These are phyloP conservation scores for Trypanosoma cruzi DNA, from an alignment of 208 protist genomes.

Conservation along the genomic window DNA sequence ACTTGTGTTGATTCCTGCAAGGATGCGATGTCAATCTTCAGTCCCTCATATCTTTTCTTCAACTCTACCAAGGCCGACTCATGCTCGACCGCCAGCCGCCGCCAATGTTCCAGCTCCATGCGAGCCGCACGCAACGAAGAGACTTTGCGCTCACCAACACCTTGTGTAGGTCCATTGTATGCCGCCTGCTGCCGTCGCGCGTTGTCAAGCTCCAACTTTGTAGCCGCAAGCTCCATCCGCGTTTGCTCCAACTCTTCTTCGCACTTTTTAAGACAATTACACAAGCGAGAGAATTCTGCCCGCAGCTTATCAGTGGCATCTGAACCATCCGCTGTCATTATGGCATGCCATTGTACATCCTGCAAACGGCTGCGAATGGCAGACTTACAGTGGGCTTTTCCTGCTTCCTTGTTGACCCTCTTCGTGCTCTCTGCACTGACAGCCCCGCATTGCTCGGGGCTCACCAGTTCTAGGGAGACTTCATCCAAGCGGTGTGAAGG, in stretches of 20 bases:
- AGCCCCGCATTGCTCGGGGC: not conserved
- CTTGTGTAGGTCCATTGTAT: slow-evolving; percentile 15
- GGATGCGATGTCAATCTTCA: not conserved
- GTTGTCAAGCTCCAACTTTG: slow-evolving; percentile 12
- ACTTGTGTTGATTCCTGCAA: not conserved
- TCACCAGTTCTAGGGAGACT: not conserved
- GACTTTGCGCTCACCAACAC: slow-evolving; percentile 31
- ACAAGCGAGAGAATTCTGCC: not conserved
- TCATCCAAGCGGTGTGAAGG: not conserved
- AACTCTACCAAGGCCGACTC: slow-evolving; percentile 32
- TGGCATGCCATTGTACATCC: slow-evolving; percentile 4
- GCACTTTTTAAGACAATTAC: not conserved
- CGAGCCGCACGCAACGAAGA: slow-evolving; percentile 32
- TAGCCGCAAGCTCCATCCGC: slow-evolving; percentile 1
- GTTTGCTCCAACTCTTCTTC: slow-evolving; percentile 20
- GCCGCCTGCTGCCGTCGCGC: slow-evolving; percentile 1
- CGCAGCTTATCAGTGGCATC: not conserved
- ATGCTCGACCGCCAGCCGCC: slow-evolving; percentile 24
- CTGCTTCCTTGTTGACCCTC: not conserved
- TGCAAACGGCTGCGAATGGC: slow-evolving; percentile 5
- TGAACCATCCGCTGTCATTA: not conserved
- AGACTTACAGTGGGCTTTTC: not conserved
- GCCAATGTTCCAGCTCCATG: slow-evolving; percentile 26
- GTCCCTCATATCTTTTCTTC: slow-evolving; percentile 9
- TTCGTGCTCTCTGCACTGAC: not conserved